phyloP scores from a whole-genome alignment of 2,329 filamentous ascomycete species.

The Aphanocladium album region DNA sequence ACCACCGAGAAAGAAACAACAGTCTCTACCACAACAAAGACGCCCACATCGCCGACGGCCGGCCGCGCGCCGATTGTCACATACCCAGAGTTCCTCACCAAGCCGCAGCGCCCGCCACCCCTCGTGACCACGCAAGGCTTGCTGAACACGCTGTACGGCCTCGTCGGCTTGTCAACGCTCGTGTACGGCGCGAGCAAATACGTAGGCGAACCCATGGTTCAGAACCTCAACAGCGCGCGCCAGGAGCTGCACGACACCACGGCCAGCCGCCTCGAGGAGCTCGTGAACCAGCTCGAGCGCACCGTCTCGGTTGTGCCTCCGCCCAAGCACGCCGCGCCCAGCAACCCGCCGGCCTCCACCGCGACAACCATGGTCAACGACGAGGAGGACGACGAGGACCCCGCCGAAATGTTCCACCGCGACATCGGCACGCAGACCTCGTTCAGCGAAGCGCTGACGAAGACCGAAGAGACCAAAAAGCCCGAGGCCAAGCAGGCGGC shows the following conservation, averaged over 20 bases:
- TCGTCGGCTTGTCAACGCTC: conserved; percentile 53
- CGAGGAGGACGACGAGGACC: conserved; percentile 54
- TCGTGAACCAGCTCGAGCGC: conserved; percentile 48
- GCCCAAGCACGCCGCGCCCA: conserved; percentile 14
- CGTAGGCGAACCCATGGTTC: conserved; percentile 59
- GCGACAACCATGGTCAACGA: neutral
- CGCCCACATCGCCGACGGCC: conserved; percentile 21
- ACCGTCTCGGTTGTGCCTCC: conserved; percentile 58
- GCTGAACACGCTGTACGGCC: conserved; percentile 54
- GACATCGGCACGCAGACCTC: conserved; percentile 77
- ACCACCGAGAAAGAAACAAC: neutral
- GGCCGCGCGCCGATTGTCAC: conserved; percentile 60
- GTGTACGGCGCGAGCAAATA: conserved; percentile 68
- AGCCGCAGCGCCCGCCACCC: conserved; percentile 50
- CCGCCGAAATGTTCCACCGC: conserved; percentile 74
- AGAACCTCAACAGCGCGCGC: conserved; percentile 46
- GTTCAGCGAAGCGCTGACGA: conserved; percentile 17
- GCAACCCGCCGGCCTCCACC: conserved; percentile 2
- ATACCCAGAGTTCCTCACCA: conserved; percentile 64
- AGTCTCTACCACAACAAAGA: conserved; percentile 22
- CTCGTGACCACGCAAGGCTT: conserved; percentile 58
- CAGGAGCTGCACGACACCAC: conserved; percentile 47
- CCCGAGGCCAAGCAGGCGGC: conserved; percentile 17
- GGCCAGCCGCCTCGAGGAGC: conserved; percentile 37
- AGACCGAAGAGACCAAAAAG: neutral